A percentile compares a stretch with the other conserved stretches of the same genome.
These are phyloP conservation scores for Remersonia thermophila DNA, from an alignment of 2,329 filamentous ascomycete genomes.

Conservation along the genomic window DNA sequence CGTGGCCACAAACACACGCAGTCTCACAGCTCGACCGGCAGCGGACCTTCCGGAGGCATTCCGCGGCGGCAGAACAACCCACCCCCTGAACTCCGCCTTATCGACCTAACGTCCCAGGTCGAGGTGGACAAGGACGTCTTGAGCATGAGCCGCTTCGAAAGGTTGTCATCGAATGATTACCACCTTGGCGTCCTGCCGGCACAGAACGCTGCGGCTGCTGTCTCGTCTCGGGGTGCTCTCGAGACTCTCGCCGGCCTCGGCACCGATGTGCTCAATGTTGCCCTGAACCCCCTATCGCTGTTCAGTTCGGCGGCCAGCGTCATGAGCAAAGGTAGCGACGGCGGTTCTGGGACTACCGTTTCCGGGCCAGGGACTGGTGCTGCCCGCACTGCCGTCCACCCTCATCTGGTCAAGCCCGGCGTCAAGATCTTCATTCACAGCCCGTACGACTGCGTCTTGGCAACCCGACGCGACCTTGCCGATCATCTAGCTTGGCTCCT, in stretches of 20 bases:
- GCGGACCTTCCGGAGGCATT: conserved; percentile 52
- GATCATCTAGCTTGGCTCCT: conserved; percentile 83
- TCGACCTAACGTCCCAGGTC: conserved; percentile 76
- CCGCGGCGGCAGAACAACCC: conserved; percentile 65
- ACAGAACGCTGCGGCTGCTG: conserved; percentile 50
- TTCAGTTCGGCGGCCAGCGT: conserved; percentile 82
- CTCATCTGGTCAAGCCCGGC: conserved; percentile 42
- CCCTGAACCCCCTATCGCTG: conserved; percentile 73
- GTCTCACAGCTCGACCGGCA: conserved; percentile 38
- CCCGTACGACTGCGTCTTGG: conserved; percentile 91
- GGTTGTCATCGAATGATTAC: conserved; percentile 79
- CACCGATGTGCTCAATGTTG: conserved; percentile 78
- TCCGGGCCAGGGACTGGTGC: conserved; percentile 23
- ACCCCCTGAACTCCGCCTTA: conserved; percentile 79
- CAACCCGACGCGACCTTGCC: conserved; percentile 71
- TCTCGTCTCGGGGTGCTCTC: conserved; percentile 57
- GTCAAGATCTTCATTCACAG: conserved; percentile 84
- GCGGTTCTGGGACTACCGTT: conserved; percentile 36
- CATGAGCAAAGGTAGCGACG: conserved; percentile 46
- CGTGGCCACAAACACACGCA: conserved; percentile 29
- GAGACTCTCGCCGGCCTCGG: conserved; percentile 62
- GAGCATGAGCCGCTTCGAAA: conserved; percentile 75
- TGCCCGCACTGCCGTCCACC: conserved; percentile 31
- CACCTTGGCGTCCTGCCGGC: conserved; percentile 77
- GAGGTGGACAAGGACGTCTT: conserved; percentile 81